Conservation (phyloP, 2,329 filamentous ascomycete genomes). For the Aspergillus aculeatus region DNA sequence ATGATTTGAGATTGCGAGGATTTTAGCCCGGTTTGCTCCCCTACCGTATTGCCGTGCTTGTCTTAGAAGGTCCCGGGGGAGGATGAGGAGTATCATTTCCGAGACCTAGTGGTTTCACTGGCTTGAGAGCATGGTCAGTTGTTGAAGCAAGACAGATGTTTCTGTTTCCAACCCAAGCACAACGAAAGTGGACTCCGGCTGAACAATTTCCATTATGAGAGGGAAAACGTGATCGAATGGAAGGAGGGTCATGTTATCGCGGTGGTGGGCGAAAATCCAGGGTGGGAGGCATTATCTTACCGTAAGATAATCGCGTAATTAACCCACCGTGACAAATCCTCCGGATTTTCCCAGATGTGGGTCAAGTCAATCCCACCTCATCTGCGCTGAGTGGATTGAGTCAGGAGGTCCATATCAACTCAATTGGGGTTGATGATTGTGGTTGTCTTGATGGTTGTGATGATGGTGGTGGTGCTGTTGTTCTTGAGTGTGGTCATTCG, state of each 20-base stretch:
- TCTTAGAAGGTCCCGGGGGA: background rate
- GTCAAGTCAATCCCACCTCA: background rate
- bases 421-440: background rate
- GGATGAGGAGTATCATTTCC: background rate
- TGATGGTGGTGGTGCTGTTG: background rate
- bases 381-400: background rate
- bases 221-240: background rate
- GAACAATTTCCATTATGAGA: background rate
- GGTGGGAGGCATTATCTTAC: background rate
- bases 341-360: background rate
- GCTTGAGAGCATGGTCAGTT: background rate
- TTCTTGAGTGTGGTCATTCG: no score
- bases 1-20: constrained; percentile 16
- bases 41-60: background rate
- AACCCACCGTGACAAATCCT: background rate
- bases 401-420: background rate
- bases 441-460: background rate
- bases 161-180: background rate
- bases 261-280: background rate
- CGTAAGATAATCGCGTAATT: background rate
- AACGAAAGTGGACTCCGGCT: background rate
- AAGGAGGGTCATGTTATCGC: background rate
- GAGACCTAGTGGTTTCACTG: background rate
- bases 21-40: background rate
- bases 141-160: background rate